Evolutionary conservation across 208 protist species (phyloP), one percentile per base, ranked within the genome.

Genomic region (Trypanosoma vivax): DNA sequence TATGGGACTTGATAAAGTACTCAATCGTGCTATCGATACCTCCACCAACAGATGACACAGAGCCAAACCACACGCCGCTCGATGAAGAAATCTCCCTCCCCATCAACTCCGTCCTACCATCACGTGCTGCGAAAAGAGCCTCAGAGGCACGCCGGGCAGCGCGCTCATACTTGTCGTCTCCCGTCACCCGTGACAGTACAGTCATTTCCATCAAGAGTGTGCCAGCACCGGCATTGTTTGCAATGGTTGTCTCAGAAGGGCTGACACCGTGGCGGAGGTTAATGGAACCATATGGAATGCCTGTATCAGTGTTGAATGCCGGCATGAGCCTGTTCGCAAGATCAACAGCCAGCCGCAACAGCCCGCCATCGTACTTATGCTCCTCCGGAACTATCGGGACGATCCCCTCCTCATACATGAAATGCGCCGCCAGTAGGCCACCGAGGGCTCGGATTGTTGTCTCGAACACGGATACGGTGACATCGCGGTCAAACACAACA

Each of bases 371-470:
- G 50, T 89, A 93, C 45, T 62, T 40, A 51, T 79, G 66, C 48
- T 73, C 65, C 46, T 48, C 34, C 3, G 43, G 19, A 11, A 70
- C 53, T 37, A 79, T 35, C 13, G 43, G 49, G n/a, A 79, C 67
- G 23, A 79, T 45, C 19, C 73, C 73, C 40, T 79, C 73, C 29
- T 79, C 73, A 49, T 75, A 79, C 66, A 86, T 63, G 31, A 82
- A 65, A 59, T 90, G 81, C 10, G 78, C 61, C 0, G 70, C 70
- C 6, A 92, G 61, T 4, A 96, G 65, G 23, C 90, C 92, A 13
- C 92, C 91, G 4, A 96, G 39, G 0, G 90, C 64, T 25, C 89
- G 66, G 49, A 95, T 95, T 43, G 81, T 92, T 18, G 85, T 92
- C 60, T 65, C 49, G 42, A 97, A 97, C 7, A 91, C 83, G 3